Evolutionary conservation across 768 basidiomycete species (phyloP).

Genomic region (Leccinum disarticulatum): DNA sequence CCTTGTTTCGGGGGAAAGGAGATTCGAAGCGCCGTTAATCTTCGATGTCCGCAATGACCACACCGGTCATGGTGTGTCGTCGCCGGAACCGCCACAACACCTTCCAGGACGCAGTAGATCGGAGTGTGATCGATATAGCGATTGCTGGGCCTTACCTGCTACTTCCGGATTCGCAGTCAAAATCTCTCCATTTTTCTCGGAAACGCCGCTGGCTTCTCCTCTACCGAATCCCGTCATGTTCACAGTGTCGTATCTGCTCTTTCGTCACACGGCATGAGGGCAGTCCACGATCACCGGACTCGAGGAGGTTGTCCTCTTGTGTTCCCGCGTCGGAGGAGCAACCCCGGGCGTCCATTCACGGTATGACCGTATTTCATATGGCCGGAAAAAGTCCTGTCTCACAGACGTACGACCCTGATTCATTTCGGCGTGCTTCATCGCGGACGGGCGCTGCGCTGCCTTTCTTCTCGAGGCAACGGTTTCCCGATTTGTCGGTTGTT

Average conservation of each 20-base stretch:
- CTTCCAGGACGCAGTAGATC: conserved; percentile 29
- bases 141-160: conserved; percentile 23
- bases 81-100: conserved; percentile 29
- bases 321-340: conserved; percentile 4
- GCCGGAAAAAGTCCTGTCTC: conserved; percentile 1
- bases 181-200: conserved; percentile 19
- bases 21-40: conserved; percentile 20
- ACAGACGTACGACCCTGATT: conserved; percentile 25
- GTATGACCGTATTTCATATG: conserved; percentile 5
- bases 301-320: not conserved
- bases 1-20: conserved; percentile 12
- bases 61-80: conserved; percentile 23
- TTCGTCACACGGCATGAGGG: conserved; percentile 4
- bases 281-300: not conserved
- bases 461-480: conserved; percentile 16
- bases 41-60: conserved; percentile 21
- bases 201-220: conserved; percentile 24
- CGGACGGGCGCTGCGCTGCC: conserved; percentile 9
- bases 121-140: conserved; percentile 28
- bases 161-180: conserved; percentile 31
- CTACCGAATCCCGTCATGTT: conserved; percentile 7
- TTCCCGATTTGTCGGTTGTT: conserved; percentile 17
- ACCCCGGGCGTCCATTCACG: not conserved
- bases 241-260: not conserved
- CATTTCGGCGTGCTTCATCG: conserved; percentile 28